phyloP scores from a whole-genome alignment of 2,329 filamentous ascomycete genomes.

The Hymenotorrendiella dingleyae region DNA sequence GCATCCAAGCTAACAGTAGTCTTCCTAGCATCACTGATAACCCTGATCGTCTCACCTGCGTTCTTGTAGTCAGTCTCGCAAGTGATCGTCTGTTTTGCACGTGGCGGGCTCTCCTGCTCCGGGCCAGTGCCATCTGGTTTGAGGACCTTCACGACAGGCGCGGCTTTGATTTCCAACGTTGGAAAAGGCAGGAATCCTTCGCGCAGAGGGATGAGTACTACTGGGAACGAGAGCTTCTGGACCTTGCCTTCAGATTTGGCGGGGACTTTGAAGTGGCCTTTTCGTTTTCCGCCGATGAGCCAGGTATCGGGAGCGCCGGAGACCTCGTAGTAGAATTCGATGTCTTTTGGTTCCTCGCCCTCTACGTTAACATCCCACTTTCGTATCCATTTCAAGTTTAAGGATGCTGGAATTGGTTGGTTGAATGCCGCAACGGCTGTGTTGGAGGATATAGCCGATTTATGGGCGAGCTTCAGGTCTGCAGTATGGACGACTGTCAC shows the following conservation, averaged over 20 bases:
- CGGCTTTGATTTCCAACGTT: slow-evolving; percentile 67
- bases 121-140: slow-evolving; percentile 11
- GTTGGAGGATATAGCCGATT: slow-evolving; percentile 31
- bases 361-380: slow-evolving; percentile 49
- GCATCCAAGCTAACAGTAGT: slow-evolving; percentile 70
- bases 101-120: slow-evolving; percentile 18
- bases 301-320: slow-evolving; percentile 68
- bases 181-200: slow-evolving; percentile 76
- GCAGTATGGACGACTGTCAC: slow-evolving; percentile 79
- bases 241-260: slow-evolving; percentile 36
- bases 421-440: slow-evolving; percentile 49
- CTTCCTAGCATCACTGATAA: slow-evolving; percentile 63
- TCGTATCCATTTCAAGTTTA: slow-evolving; percentile 58
- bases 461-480: slow-evolving; percentile 50
- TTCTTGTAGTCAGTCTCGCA: slow-evolving; percentile 80
- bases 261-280: slow-evolving; percentile 68
- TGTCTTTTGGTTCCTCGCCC: slow-evolving; percentile 31
- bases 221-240: slow-evolving; percentile 47
- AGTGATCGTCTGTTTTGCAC: slow-evolving; percentile 32
- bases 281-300: slow-evolving; percentile 77
- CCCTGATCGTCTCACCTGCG: slow-evolving; percentile 68
- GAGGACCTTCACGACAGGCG: slow-evolving; percentile 32
- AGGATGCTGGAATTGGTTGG: slow-evolving; percentile 56
- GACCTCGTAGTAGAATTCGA: slow-evolving; percentile 81
- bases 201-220: slow-evolving; percentile 75